A percentile compares a stretch with the other conserved stretches of the same genome.
These are phyloP conservation scores for Penicillium soppii DNA, from an alignment of 495 filamentous ascomycete genomes.

Conservation along the genomic window DNA sequence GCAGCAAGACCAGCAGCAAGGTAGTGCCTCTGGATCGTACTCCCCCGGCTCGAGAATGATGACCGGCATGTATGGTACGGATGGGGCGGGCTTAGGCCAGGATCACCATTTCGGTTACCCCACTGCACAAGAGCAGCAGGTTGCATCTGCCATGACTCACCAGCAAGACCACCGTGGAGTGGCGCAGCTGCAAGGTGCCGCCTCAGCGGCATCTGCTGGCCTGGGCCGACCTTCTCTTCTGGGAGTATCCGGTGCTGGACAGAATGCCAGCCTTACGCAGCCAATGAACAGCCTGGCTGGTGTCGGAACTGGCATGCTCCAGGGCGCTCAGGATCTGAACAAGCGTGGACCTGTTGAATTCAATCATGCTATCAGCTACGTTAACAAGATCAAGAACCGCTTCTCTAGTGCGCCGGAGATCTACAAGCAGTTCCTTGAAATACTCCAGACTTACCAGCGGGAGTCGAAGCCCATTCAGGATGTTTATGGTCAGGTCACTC, in stretches of 20 bases:
- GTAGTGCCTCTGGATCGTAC: slow-evolving; percentile 37
- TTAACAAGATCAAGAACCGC: slow-evolving; percentile 99
- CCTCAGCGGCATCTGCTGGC: slow-evolving; percentile 57
- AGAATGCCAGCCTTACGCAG: slow-evolving; percentile 48
- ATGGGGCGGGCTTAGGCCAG: slow-evolving; percentile 36
- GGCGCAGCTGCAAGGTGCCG: slow-evolving; percentile 75
- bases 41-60: slow-evolving; percentile 46
- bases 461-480: slow-evolving; percentile 98
- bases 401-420: slow-evolving; percentile 95
- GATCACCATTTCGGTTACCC: slow-evolving; percentile 48
- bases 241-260: slow-evolving; percentile 45
- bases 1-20: slow-evolving; percentile 54
- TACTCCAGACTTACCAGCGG: slow-evolving; percentile 96
- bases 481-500: slow-evolving; percentile 96
- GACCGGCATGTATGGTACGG: slow-evolving; percentile 41
- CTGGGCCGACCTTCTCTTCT: slow-evolving; percentile 42
- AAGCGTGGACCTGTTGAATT: slow-evolving; percentile 96
- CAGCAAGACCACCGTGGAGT: slow-evolving; percentile 81
- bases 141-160: slow-evolving; percentile 56
- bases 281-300: slow-evolving; percentile 46
- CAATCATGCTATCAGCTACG: slow-evolving; percentile 99
- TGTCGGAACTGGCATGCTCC: slow-evolving; percentile 44
- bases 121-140: slow-evolving; percentile 46
- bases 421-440: slow-evolving; percentile 99
- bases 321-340: slow-evolving; percentile 65